Evolutionary conservation across 108 stramenopile genomes (phyloP).

Genomic region (Skeletonema grethae): DNA sequence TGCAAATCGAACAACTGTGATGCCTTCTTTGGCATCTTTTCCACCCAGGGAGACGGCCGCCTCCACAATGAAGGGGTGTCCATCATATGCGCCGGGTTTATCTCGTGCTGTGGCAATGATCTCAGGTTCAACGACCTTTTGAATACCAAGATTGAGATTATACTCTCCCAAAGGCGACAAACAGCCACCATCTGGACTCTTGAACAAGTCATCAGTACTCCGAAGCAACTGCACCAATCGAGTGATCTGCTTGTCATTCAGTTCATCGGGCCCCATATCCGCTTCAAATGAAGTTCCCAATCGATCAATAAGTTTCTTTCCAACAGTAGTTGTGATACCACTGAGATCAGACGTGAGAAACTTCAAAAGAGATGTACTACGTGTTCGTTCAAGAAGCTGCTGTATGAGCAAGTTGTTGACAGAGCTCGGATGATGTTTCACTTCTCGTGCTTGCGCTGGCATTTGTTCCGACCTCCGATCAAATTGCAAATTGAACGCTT

Average conservation of each 20-base stretch:
- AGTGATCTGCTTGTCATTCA: constrained; percentile 77
- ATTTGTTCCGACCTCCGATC: constrained; percentile 89
- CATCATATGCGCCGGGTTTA: constrained; percentile 83
- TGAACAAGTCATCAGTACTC: constrained; percentile 74
- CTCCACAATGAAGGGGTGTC: constrained; percentile 97
- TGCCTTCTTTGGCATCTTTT: constrained; percentile 87
- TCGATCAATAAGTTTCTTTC: constrained; percentile 67
- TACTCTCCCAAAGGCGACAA: constrained; percentile 95
- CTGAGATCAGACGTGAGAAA: constrained; percentile 83
- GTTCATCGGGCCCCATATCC: constrained; percentile 49
- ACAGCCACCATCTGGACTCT: constrained; percentile 90
- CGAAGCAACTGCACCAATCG: constrained; percentile 85
- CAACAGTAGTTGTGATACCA: constrained; percentile 64
- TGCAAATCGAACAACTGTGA: constrained; percentile 95
- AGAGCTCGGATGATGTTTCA: constrained; percentile 93
- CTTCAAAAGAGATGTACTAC: constrained; percentile 65
- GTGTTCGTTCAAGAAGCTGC: constrained; percentile 85
- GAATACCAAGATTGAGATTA: constrained; percentile 95
- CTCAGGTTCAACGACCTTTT: constrained; percentile 91
- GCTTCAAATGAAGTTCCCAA: constrained; percentile 57
- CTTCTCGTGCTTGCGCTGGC: constrained; percentile 86
- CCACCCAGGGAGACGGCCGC: constrained; percentile 96
- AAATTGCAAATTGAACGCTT: constrained; percentile 67
- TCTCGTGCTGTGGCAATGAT: constrained; percentile 82
- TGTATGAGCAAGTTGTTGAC: constrained; percentile 94